Evolutionary conservation across 2,329 filamentous ascomycete species (phyloP), one percentile per base, ranked within the genome.

Genomic region (Aspergillus amoenus): DNA sequence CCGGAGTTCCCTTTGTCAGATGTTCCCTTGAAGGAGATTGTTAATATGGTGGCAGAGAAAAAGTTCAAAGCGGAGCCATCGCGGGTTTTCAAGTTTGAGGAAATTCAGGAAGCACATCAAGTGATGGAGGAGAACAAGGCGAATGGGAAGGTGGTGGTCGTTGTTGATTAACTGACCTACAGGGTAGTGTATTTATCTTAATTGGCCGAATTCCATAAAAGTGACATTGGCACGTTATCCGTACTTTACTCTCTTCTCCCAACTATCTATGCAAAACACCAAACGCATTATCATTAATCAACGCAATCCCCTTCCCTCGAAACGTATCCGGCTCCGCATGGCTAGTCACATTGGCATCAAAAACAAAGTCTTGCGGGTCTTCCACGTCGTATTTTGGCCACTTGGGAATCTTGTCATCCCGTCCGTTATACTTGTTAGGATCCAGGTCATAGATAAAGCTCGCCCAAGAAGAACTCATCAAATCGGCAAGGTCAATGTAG

Each of bases 11-110:
- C 76, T 6, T 48, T 78, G 30, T 72, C 70, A 0, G 66, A 64
- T 18, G 68, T 79, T n/a, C 76, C 75, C 5, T 58, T 79, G 32
- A 68, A 70, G 40, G 68, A 71, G 4, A 77, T 79, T 57, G 68
- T 75, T 5, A 48, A 59, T 17, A 75, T 72, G 62, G 69, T 77
- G 47, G 75, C 70, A n/a, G 61, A 67, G 5, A 68, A 70, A 1
- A 65, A 60, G 37, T 75, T 60, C 24, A 17, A 50, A 18, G 56
- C 52, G 22, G 21, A 46, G 7, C 57, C 53, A 17, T 53, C 50
- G 12, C 17, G 41, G 9, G 37, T 54, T 1, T 56, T 60, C 32
- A 22, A 18, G 18, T 51, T 60, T 5, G 41, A 51, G 4, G 46
- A 56, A 9, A 55, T 60, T 15, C 37, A 22, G 4, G 57, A 60